Conservation (phyloP, 352 stramenopile genomes). For the Phytopythium chamaehyphon region DNA sequence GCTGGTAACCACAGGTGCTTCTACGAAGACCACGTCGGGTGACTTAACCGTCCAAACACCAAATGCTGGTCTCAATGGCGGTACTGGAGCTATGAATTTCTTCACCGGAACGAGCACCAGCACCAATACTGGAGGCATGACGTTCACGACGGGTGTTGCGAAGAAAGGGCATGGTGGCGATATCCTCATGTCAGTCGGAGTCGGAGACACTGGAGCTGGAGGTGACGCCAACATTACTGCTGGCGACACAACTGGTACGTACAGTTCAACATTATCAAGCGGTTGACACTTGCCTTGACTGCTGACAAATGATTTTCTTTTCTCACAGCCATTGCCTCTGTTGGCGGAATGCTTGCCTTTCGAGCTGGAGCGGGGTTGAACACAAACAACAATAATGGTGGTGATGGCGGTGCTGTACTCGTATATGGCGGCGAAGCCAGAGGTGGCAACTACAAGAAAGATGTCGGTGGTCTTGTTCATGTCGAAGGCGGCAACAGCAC, state of each 20-base stretch:
- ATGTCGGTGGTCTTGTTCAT: conserved; percentile 55
- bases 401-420: conserved; percentile 53
- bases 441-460: conserved; percentile 31
- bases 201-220: conserved; percentile 28
- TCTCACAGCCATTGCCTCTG: conserved; percentile 22
- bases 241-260: conserved; percentile 57
- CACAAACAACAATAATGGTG: conserved; percentile 39
- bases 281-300: no score
- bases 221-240: conserved; percentile 61
- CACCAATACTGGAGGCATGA: conserved; percentile 28
- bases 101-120: conserved; percentile 28
- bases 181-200: conserved; percentile 25
- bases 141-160: conserved; percentile 26
- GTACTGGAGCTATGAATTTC: conserved; percentile 45
- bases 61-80: conserved; percentile 41
- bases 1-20: conserved; percentile 50
- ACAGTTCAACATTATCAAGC: no score
- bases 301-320: not conserved
- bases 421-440: conserved; percentile 52
- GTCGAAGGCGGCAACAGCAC: conserved; percentile 51
- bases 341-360: conserved; percentile 45
- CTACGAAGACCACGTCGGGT: conserved; percentile 50
- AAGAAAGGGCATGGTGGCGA: conserved; percentile 43
- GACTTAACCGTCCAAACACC: conserved; percentile 53
- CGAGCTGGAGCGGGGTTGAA: conserved; percentile 51